A percentile compares a stretch with the other conserved stretches of the same genome.
Conservation (phyloP, 805 yeast genomes). For the Pichia kluyveri region DNA sequence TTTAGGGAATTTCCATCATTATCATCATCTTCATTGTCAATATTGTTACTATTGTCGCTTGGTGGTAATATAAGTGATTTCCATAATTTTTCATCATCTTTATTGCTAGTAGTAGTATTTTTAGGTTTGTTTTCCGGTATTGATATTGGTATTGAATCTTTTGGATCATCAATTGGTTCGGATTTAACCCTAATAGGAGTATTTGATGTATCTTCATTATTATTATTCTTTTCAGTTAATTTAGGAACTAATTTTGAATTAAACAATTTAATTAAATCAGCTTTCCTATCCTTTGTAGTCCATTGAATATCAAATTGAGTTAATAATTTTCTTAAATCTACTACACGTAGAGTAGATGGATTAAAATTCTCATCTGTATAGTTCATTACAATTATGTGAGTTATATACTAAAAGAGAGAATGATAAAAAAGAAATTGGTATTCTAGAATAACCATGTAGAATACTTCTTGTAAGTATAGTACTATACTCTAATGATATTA, state of each 20-base stretch:
- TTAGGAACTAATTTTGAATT: constrained; percentile 6
- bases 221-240: not conserved
- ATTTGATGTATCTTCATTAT: not conserved
- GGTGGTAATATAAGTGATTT: not conserved
- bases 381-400: not conserved
- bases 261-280: constrained; percentile 36
- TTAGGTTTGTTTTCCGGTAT: not conserved
- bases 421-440: not conserved
- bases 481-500: no score
- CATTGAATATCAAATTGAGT: constrained; percentile 43
- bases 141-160: no score
- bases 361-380: constrained; percentile 42
- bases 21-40: no score
- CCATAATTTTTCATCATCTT: not conserved
- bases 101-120: no score
- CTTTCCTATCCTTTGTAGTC: constrained; percentile 54
- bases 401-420: not conserved
- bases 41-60: no score
- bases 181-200: no score
- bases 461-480: no score
- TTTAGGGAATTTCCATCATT: no score
- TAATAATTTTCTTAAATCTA: constrained; percentile 56
- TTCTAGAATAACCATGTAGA: no score
- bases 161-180: no score
- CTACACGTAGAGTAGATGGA: constrained; percentile 50